Evolutionary conservation across 805 yeast species (phyloP), one percentile per base, ranked within the genome.

Genomic region (Lipomyces chichibuensis): DNA sequence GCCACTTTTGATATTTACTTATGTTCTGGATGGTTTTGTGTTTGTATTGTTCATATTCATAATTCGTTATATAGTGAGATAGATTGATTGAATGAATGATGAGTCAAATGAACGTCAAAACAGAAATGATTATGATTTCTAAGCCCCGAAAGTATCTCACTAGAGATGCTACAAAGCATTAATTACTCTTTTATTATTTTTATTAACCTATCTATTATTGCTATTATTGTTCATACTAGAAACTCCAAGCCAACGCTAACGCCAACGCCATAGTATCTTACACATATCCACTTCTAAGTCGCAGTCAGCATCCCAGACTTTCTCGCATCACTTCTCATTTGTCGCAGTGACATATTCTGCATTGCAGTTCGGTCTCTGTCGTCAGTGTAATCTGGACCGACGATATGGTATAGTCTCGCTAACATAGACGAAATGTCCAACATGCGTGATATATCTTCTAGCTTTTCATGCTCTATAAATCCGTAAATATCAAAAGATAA

Each of bases 391-490:
- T 64, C 57, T 8, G 59, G 32, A 2, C 67, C 67, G 23, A 66
- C 55, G 11, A 53, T 27, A 37, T 57, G 17, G 49, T 51, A 57
- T 8, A 66, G 37, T 29, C 35, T 13, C 6, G 63, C 62, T 6
- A 60, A 9, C 20, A 49, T 27, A 1, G 63, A 54, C 5, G 67
- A n/a, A 17, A 57, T 9, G 35, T 57, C 60, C 17, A 32, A 2
- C 35, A 60, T 57, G 65, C 53, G 57, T 1, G 23, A 46, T 1
- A 62, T 17, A 54, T 66, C 70, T 54, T 66, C 65, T n/a, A 66
- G 29, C 17, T 59, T 55, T 11, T 52, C 29, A 39, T 64, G 60
- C 17, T 59, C 57, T 57, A 17, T 13, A 29, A 23, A 43, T 43
- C 23, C 23, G 20, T 43, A n/a, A 43, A 43, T 43, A 43, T n/a